Evolutionary conservation across 2,329 filamentous ascomycete species (phyloP).

Genomic region (Xylariales sp.): DNA sequence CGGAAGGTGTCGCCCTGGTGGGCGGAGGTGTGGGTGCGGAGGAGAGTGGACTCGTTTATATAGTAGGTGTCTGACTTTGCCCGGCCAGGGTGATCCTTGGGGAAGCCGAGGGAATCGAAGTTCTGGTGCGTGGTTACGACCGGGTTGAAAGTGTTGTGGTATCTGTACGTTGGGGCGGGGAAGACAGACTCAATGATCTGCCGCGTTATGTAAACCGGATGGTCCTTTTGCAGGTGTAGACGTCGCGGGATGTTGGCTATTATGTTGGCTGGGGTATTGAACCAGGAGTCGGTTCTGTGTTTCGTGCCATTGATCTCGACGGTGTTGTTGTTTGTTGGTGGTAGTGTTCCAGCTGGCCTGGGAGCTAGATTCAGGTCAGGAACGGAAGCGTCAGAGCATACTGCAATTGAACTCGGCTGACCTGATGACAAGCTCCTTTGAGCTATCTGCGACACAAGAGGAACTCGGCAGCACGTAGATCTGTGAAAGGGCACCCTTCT

Average conservation of each 20-base stretch:
- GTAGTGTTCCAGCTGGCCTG: constrained; percentile 15
- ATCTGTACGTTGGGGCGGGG: constrained; percentile 64
- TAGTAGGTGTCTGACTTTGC: constrained; percentile 93
- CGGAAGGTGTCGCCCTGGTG: constrained; percentile 84
- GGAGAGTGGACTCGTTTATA: constrained; percentile 74
- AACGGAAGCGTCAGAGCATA: background rate
- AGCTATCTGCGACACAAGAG: constrained; percentile 12
- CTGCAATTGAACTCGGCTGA: constrained; percentile 15
- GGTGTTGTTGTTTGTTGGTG: constrained; percentile 17
- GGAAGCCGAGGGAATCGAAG: constrained; percentile 95
- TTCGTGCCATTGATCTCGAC: constrained; percentile 58
- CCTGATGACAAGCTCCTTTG: constrained; percentile 18
- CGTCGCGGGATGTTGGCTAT: constrained; percentile 67
- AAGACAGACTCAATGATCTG: constrained; percentile 91
- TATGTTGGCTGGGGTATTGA: constrained; percentile 76
- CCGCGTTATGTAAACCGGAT: constrained; percentile 86
- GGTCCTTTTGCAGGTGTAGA: constrained; percentile 86
- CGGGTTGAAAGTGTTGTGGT: constrained; percentile 75
- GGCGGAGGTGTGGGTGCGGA: constrained; percentile 91
- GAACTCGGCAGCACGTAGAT: constrained; percentile 3
- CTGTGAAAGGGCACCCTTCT: constrained; percentile 7
- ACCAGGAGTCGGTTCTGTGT: constrained; percentile 74
- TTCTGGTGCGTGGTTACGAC: constrained; percentile 83
- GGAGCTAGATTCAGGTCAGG: constrained; percentile 14
- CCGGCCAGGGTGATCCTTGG: constrained; percentile 80